A percentile compares a stretch with the other conserved stretches of the same genome.
Evolutionary conservation across 352 stramenopile species (phyloP).

Genomic region (Saprolegnia parasitica): DNA sequence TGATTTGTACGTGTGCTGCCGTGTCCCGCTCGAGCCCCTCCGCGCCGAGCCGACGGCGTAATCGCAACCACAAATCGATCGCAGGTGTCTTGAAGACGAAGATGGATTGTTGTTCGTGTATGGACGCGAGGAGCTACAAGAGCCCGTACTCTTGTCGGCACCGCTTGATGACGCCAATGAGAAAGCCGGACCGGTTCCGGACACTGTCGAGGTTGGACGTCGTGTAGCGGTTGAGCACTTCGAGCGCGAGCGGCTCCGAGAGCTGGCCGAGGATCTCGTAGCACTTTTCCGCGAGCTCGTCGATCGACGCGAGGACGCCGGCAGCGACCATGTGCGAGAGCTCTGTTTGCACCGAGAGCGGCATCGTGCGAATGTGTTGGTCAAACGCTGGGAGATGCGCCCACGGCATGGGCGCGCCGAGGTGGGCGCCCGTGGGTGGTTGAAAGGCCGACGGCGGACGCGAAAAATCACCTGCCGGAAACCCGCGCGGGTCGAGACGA

Average conservation of each 20-base stretch:
- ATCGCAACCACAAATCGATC: background rate
- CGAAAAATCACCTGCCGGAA: background rate
- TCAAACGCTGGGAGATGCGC: constrained; percentile 25
- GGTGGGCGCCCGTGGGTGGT: background rate
- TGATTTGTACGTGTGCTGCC: constrained; percentile 13
- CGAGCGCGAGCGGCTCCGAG: constrained; percentile 65
- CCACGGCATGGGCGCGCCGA: constrained; percentile 6
- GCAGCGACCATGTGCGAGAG: constrained; percentile 55
- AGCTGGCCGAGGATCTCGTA: constrained; percentile 76
- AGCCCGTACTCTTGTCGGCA: constrained; percentile 75
- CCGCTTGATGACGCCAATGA: constrained; percentile 77
- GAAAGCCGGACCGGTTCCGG: constrained; percentile 75
- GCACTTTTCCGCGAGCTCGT: constrained; percentile 74
- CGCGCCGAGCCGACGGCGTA: background rate
- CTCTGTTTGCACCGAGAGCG: constrained; percentile 62
- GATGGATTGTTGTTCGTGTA: background rate
- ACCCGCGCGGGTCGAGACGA: background rate
- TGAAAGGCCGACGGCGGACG: background rate
- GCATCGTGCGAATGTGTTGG: constrained; percentile 36
- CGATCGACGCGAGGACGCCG: constrained; percentile 50
- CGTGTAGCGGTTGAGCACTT: constrained; percentile 68
- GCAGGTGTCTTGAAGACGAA: background rate
- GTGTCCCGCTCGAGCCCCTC: constrained; percentile 10
- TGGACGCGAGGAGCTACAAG: constrained; percentile 10
- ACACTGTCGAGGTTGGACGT: constrained; percentile 63